Base-by-base conservation (phyloP, 1,139 yeast species). In the Protomyces lactucae-debilis region DNA sequence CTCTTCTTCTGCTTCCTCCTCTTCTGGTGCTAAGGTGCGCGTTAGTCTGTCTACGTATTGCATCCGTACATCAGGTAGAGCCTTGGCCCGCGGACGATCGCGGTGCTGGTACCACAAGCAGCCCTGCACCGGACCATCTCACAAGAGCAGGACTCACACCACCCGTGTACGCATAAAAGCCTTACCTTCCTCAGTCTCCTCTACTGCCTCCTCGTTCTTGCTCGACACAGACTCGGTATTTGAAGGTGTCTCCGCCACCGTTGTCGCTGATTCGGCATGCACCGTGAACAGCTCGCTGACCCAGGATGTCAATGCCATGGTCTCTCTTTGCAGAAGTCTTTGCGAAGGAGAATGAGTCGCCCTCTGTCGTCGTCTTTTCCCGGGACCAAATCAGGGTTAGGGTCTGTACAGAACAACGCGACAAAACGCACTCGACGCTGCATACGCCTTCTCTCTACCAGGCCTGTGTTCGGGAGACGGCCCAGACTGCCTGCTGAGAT, bases 221-320 rank as follows among this genome's bases (percentile, higher is more conserved):
- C 57, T 46, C 39, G 64, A 60, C 12, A 23, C 64, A 12, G 64
- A 54, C 40, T 55, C 59, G 12, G 64, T 46, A 53, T 60, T 59
- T 57, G 57, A 32, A 8, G 64, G 59, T 43, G 59, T 60, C 51
- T 57, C 51, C 6, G 48, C 51, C 32, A 59, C 57, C 35, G 64
- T 60, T 32, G 54, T 57, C 25, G 64, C 35, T 5, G 54, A 21
- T 32, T 60, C 64, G 40, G 64, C 64, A 55, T 60, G 64, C n/a
- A 55, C 55, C 8, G 64, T 55, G 36, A 55, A 55, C 28, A 52
- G 53, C 18, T 54, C 59, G 37, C 54, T 57, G 55, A 60, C 54
- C 59, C 59, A 54, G 46, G 64, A 43, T 18, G 48, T 43, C 48
- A 43, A n/a, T 16, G 48, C 23, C 48, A 43, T 43, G 48, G 21